Evolutionary conservation across 352 stramenopile species (phyloP).

Genomic region (Detonula confervacea): DNA sequence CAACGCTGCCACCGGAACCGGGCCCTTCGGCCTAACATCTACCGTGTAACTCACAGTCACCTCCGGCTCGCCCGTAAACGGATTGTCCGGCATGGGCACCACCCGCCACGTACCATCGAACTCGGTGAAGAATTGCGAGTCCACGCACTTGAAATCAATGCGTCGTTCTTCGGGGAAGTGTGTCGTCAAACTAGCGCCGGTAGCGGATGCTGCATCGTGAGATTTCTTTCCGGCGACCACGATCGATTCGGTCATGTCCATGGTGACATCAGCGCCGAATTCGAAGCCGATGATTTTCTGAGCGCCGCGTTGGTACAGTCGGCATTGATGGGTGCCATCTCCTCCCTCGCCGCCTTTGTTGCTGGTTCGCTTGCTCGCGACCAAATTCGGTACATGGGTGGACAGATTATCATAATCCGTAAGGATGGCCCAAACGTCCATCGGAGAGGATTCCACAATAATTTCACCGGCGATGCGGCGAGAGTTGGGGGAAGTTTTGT

Average conservation of each 20-base stretch:
- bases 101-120: conserved; percentile 59
- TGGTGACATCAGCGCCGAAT: conserved; percentile 76
- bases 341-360: conserved; percentile 15
- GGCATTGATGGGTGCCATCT: conserved; percentile 68
- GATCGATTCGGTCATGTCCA: conserved; percentile 78
- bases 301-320: conserved; percentile 80
- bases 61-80: conserved; percentile 34
- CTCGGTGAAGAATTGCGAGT: conserved; percentile 57
- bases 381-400: conserved; percentile 79
- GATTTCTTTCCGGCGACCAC: conserved; percentile 17
- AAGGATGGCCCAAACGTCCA: conserved; percentile 71
- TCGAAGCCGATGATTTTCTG: conserved; percentile 84
- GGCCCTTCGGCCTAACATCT: conserved; percentile 73
- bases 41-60: conserved; percentile 82
- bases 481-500: conserved; percentile 51
- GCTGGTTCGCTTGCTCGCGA: conserved; percentile 45
- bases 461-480: conserved; percentile 52
- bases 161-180: conserved; percentile 29
- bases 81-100: conserved; percentile 29
- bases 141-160: conserved; percentile 57
- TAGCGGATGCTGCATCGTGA: neutral
- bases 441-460: conserved; percentile 21
- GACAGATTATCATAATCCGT: conserved; percentile 82
- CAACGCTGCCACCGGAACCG: conserved; percentile 77
- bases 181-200: too few species aligned